phyloP scores from a whole-genome alignment of 2,329 filamentous ascomycete genomes.

The Dryadomyces quercus-mongolicae region DNA sequence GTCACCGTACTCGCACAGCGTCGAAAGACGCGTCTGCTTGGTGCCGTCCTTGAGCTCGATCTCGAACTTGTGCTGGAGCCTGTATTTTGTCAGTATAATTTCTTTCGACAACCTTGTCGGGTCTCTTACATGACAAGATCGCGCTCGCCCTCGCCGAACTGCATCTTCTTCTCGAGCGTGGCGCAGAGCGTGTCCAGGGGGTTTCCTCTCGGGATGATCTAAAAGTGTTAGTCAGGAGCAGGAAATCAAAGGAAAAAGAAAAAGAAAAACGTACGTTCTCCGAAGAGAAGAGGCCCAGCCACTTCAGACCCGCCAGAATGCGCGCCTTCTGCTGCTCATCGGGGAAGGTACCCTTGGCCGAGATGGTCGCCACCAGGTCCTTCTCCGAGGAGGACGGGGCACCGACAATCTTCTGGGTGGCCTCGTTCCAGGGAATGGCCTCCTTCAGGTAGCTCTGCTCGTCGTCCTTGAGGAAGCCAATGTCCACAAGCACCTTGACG shows the following conservation, averaged over 20 bases:
- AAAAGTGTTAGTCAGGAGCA: background rate
- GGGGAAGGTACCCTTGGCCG: constrained; percentile 62
- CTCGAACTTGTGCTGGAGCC: constrained; percentile 70
- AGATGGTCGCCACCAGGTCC: constrained; percentile 62
- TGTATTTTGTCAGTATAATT: constrained; percentile 13
- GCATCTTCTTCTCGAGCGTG: constrained; percentile 82
- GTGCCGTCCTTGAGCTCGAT: constrained; percentile 73
- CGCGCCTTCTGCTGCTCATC: constrained; percentile 56
- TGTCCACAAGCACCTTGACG: constrained; percentile 75
- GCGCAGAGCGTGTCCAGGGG: constrained; percentile 87
- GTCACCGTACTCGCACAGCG: constrained; percentile 68
- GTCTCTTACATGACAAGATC: constrained; percentile 54
- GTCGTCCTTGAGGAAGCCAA: constrained; percentile 74
- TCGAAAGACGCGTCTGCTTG: constrained; percentile 67
- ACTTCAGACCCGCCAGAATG: constrained; percentile 51
- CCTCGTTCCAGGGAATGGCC: constrained; percentile 70
- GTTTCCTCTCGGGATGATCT: constrained; percentile 62
- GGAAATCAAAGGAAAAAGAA: background rate
- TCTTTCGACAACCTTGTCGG: background rate
- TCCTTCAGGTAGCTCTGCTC: constrained; percentile 52
- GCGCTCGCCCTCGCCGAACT: constrained; percentile 70
- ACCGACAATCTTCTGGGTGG: constrained; percentile 64
- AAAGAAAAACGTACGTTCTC: constrained; percentile 41
- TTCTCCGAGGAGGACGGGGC: constrained; percentile 52
- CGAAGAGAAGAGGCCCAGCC: constrained; percentile 55